phyloP scores from a whole-genome alignment of 495 filamentous ascomycete genomes.

The Penicillium lividum region DNA sequence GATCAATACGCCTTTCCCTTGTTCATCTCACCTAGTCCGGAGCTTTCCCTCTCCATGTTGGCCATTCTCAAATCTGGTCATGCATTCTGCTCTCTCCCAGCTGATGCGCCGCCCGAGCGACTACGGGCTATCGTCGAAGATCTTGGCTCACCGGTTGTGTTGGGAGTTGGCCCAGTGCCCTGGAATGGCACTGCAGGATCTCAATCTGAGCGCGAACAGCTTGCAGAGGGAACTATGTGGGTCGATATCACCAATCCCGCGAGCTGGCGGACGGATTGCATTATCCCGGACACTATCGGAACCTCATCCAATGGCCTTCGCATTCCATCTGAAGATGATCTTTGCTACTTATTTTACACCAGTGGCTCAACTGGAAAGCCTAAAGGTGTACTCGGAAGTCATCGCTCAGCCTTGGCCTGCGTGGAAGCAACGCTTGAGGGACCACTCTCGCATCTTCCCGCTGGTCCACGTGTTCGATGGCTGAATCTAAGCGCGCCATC shows the following conservation, averaged over 20 bases:
- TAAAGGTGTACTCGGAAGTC: constrained; percentile 77
- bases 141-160: constrained; percentile 55
- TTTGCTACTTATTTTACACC: constrained; percentile 87
- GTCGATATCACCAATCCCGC: constrained; percentile 1
- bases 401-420: constrained; percentile 68
- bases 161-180: constrained; percentile 27
- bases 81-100: constrained; percentile 74
- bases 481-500: constrained; percentile 54
- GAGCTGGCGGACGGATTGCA: neutral
- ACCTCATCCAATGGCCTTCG: neutral
- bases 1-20: neutral
- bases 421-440: constrained; percentile 52
- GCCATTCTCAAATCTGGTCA: constrained; percentile 72
- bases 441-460: constrained; percentile 4
- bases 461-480: constrained; percentile 50
- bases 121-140: constrained; percentile 68
- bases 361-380: constrained; percentile 82
- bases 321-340: constrained; percentile 32
- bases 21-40: constrained; percentile 60
- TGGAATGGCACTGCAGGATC: neutral
- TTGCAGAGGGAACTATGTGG: neutral
- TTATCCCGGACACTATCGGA: neutral
- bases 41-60: constrained; percentile 69
- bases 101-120: constrained; percentile 70
- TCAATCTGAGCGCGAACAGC: neutral